Evolutionary conservation across 139 green algal species (phyloP), one percentile per base, ranked within the genome.

Genomic region (Coccomyxa sp.): DNA sequence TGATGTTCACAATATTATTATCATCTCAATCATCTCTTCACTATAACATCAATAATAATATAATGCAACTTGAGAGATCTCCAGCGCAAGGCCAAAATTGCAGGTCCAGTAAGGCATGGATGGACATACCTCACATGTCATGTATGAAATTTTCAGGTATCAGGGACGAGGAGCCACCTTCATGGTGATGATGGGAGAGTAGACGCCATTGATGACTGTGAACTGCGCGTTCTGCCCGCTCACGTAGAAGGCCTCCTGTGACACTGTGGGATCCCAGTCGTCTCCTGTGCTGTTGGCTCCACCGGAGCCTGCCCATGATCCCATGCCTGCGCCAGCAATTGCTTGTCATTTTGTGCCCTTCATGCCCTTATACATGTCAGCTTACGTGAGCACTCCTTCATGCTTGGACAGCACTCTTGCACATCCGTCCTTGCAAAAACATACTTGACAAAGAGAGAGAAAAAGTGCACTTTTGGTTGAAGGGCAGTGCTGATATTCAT

Each of bases 131-230:
- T 14, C 16, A 68, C 60, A 68, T 68, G 60, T 68, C 15, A 68
- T 25, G 16, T 14, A 68, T 14, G 60, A 14, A 68, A 68, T 14
- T 25, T 1, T 71, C 18, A 21, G 10, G 63, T 4, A 11, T 25
- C 4, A 71, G 63, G 21, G 63, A 1, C 3, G 71, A 21, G 63
- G 9, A 45, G 23, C 23, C 59, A 85, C 76, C 63, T 58, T 59
- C 76, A 82, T 82, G 31, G 76, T 59, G 38, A 86, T 86, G 77
- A 79, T 32, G 57, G 82, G 82, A 32, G 82, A 38, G 28, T 86
- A 86, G 28, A 45, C 77, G 45, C 82, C 82, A 45, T 86, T 86
- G 82, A 86, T 79, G 30, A 81, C 79, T 38, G 67, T 45, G 31
- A 86, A 86, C 13, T 80, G 13, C 3, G 63, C 77, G 15, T 82